Conservation (phyloP, 2,329 filamentous ascomycete species). For the Aspergillus proliferans region DNA sequence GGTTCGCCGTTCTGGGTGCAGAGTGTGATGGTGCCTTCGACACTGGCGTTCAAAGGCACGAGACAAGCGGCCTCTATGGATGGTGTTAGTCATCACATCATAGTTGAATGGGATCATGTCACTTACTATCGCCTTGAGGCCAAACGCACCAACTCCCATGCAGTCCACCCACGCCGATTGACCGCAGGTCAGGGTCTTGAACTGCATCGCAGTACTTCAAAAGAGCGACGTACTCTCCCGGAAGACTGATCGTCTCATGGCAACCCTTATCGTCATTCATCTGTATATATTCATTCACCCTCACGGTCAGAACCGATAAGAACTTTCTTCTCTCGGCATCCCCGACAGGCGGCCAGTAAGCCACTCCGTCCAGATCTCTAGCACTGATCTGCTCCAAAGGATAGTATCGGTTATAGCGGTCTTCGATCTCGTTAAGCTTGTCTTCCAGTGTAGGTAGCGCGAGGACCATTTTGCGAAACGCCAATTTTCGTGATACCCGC, state of each 20-base stretch:
- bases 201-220: not conserved
- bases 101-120: not conserved
- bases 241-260: not conserved
- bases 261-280: not conserved
- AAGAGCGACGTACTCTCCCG: not conserved
- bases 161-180: not conserved
- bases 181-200: not conserved
- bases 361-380: not conserved
- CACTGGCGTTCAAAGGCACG: not conserved
- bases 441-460: not conserved
- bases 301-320: not conserved
- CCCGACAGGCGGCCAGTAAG: not conserved
- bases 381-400: not conserved
- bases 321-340: not conserved
- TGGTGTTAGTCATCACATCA: not conserved
- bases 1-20: not conserved
- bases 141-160: not conserved
- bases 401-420: not conserved
- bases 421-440: not conserved
- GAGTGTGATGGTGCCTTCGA: not conserved
- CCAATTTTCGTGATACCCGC: not conserved
- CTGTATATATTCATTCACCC: not conserved
- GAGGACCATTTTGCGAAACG: not conserved
- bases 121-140: not conserved
- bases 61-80: not conserved